Percentiles rank a stretch among this genome's conserved stretches.
Conservation (phyloP, 2,329 filamentous ascomycete genomes). For the Verruconis gallopava region DNA sequence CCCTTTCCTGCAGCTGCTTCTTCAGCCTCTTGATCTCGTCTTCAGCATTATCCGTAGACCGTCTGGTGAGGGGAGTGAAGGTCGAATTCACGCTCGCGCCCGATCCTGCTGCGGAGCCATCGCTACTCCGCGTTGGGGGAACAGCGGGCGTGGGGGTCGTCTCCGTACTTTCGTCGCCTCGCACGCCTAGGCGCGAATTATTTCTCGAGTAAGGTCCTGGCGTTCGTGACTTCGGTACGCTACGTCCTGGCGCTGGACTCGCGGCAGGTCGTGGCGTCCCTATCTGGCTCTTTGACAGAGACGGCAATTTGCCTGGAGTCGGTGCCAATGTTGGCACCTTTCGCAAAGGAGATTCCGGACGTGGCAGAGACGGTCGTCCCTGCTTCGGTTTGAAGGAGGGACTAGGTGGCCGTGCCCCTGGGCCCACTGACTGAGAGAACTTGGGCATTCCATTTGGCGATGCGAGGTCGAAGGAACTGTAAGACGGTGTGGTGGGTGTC, state of each 20-base stretch:
- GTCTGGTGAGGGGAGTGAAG: constrained; percentile 20
- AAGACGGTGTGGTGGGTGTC: constrained; percentile 56
- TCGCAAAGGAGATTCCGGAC: constrained; percentile 75
- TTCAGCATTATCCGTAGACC: constrained; percentile 24
- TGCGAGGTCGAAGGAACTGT: constrained; percentile 42
- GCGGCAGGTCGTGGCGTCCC: constrained; percentile 44
- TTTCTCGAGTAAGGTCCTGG: constrained; percentile 32
- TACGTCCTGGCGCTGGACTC: constrained; percentile 51
- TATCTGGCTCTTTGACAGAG: constrained; percentile 42
- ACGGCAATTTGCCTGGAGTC: constrained; percentile 45
- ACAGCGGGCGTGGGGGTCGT: constrained; percentile 25
- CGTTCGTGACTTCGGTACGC: constrained; percentile 35
- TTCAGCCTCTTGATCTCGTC: constrained; percentile 64
- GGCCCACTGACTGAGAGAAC: constrained; percentile 81
- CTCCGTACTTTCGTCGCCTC: constrained; percentile 27
- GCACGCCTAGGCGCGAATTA: constrained; percentile 32
- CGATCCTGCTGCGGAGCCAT: constrained; percentile 29
- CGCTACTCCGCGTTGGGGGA: constrained; percentile 39
- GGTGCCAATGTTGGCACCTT: constrained; percentile 44
- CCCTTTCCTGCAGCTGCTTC: constrained; percentile 66
- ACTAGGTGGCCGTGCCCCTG: constrained; percentile 53
- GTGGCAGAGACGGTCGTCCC: constrained; percentile 63
- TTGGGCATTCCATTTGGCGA: constrained; percentile 53
- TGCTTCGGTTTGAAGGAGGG: constrained; percentile 55
- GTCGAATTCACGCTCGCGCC: constrained; percentile 33